These are phyloP conservation scores for Ramichloridium luteum DNA, from an alignment of 2,329 filamentous ascomycete genomes.

Conservation along the genomic window DNA sequence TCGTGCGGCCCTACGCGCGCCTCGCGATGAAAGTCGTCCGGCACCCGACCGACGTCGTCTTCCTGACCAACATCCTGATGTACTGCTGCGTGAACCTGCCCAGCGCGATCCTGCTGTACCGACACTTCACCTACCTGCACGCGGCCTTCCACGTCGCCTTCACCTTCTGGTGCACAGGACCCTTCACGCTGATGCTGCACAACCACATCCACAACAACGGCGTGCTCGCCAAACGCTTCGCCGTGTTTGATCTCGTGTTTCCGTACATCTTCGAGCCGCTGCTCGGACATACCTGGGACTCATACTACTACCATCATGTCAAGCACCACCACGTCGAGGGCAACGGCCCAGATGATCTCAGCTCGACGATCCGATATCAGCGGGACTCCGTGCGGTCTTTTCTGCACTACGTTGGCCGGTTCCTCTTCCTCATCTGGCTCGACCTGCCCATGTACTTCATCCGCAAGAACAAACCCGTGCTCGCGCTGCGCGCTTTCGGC, in stretches of 20 bases:
- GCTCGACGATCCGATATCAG: conserved; percentile 64
- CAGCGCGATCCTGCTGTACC: conserved; percentile 53
- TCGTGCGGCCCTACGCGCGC: conserved; percentile 49
- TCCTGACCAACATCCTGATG: conserved; percentile 62
- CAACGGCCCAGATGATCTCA: conserved; percentile 65
- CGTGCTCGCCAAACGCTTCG: conserved; percentile 44
- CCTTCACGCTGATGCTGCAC: conserved; percentile 72
- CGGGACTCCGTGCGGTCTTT: conserved; percentile 57
- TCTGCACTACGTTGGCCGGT: conserved; percentile 58
- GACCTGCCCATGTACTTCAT: conserved; percentile 65
- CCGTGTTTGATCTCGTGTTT: conserved; percentile 48
- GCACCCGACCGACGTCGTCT: conserved; percentile 59
- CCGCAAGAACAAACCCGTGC: conserved; percentile 43
- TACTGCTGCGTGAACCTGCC: conserved; percentile 60
- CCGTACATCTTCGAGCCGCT: conserved; percentile 64
- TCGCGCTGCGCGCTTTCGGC: conserved; percentile 44
- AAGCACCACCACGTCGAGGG: conserved; percentile 77
- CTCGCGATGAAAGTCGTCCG: conserved; percentile 48
- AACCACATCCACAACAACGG: conserved; percentile 73
- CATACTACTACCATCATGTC: conserved; percentile 75
- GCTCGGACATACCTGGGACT: conserved; percentile 76
- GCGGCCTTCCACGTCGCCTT: conserved; percentile 53
- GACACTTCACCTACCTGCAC: conserved; percentile 55
- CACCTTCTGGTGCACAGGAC: conserved; percentile 56
- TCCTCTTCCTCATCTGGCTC: conserved; percentile 61